Evolutionary conservation across 148 eudicot species (phyloP), one percentile per base, ranked within the genome.

Genomic region (Talinum fruticosum): DNA sequence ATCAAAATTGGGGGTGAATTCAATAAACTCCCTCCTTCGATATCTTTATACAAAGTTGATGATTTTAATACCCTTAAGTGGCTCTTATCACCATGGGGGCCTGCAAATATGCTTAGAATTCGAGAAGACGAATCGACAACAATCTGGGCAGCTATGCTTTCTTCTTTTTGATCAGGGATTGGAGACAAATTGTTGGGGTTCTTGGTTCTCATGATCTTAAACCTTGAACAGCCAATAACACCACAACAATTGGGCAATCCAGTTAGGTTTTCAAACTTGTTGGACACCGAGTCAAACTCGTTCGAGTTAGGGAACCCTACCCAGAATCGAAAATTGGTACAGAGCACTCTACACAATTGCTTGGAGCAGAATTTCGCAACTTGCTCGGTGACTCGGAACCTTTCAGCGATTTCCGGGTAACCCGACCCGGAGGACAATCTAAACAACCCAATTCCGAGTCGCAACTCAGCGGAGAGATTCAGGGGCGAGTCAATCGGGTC

Each of bases 281-380:
- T 21, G 0, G 89, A 85, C 14, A 90, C 85, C 0, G 84, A 78
- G 30, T 74, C 77, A 29, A 90, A 73, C 79, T 94, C 95, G 37
- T 16, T 13, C 33, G 83, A 82, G 77, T 73, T 82, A 0, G 96
- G 96, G 4, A 87, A 95, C 65, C 92, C 93, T 32, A 95, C 91
- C 97, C 97, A 95, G 81, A 92, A 95, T 28, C 97, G 69, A 79
- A 87, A 95, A 73, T 95, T 92, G 1, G 96, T 92, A 61, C 98
- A 95, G 5, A 92, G 83, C 6, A 95, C 98, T 16, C 98, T 83
- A 71, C 98, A 94, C 15, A 92, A 78, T 30, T 89, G 96, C 30
- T 90, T 90, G 8, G 87, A 82, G 34, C 98, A 95, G 68, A 92
- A 95, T 47, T 41, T 76, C 1, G 92, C 78, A 26, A 85, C 87